A percentile compares a stretch with the other conserved stretches of the same genome.
These are phyloP conservation scores for Alternaria angustiovoidea DNA, from an alignment of 2,329 filamentous ascomycete genomes.

Conservation along the genomic window DNA sequence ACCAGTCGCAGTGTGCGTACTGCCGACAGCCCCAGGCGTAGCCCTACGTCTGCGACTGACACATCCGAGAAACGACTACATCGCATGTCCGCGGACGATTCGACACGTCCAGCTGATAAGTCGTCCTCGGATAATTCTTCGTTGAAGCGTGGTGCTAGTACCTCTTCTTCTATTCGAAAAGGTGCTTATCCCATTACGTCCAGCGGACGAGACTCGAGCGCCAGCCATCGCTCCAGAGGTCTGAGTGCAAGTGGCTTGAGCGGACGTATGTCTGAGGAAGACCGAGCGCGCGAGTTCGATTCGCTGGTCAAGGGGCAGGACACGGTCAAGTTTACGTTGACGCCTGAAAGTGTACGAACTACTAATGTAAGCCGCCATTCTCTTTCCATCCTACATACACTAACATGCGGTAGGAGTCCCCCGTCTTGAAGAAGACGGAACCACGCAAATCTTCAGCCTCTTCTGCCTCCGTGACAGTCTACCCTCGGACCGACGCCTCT, in stretches of 20 bases:
- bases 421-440: conserved; percentile 30
- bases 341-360: conserved; percentile 57
- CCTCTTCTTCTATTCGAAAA: conserved; percentile 41
- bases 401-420: conserved; percentile 30
- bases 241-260: conserved; percentile 31
- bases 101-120: conserved; percentile 29
- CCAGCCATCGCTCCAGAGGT: conserved; percentile 40
- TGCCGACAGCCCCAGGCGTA: conserved; percentile 26
- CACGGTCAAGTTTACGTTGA: conserved; percentile 61
- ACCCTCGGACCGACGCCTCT: conserved; percentile 42
- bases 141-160: conserved; percentile 44
- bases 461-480: conserved; percentile 35
- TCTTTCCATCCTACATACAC: neutral
- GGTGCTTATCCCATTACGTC: conserved; percentile 43
- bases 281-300: conserved; percentile 56
- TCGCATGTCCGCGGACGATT: conserved; percentile 34
- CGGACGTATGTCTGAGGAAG: conserved; percentile 50
- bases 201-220: conserved; percentile 44
- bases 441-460: conserved; percentile 26
- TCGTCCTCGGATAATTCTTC: conserved; percentile 39
- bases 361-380: conserved; percentile 49
- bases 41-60: conserved; percentile 18
- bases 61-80: conserved; percentile 30
- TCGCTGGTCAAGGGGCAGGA: conserved; percentile 57
- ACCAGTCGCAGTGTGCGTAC: conserved; percentile 20